phyloP scores from a whole-genome alignment of 176 grass and related monocot species.

The Lolium rigidum region DNA sequence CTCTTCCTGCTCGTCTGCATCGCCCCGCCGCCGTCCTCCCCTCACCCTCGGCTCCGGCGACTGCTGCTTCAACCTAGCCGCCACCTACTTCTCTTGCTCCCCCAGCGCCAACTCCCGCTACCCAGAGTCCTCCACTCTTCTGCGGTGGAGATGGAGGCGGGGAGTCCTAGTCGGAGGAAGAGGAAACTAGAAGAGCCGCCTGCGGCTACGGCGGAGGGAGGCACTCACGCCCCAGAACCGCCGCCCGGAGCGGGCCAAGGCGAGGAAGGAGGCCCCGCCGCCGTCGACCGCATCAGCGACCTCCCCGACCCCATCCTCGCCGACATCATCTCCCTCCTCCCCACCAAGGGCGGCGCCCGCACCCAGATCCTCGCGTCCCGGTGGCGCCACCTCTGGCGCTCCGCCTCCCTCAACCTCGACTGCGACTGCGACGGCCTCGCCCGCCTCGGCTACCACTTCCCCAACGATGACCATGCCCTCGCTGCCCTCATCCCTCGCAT shows the following conservation, averaged over 20 bases:
- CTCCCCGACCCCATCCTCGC: not conserved
- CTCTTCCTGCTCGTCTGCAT: too few species aligned
- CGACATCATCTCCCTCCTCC: slow-evolving; percentile 5
- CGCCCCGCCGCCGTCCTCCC: too few species aligned
- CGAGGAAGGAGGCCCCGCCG: not conserved
- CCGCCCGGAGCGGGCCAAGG: not conserved
- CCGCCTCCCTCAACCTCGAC: slow-evolving; percentile 3
- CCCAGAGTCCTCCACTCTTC: too few species aligned
- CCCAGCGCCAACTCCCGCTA: too few species aligned
- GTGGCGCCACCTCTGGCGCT: slow-evolving; percentile 7
- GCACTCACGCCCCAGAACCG: not conserved
- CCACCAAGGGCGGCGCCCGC: not conserved
- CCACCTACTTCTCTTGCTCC: too few species aligned
- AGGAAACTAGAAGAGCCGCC: not conserved
- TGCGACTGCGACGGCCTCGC: not conserved
- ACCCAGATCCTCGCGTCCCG: not conserved
- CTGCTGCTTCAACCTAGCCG: too few species aligned
- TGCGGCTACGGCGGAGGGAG: not conserved
- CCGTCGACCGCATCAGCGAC: not conserved
- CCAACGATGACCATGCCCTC: not conserved
- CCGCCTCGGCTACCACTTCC: not conserved
- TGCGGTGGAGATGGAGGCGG: too few species aligned
- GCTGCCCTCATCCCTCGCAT: not conserved
- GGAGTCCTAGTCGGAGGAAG: not conserved
- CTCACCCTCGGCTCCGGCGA: too few species aligned